Percentiles rank a stretch among this genome's conserved stretches.
phyloP scores from a whole-genome alignment of 2,329 filamentous ascomycete species.

The Shiraia bambusicola region DNA sequence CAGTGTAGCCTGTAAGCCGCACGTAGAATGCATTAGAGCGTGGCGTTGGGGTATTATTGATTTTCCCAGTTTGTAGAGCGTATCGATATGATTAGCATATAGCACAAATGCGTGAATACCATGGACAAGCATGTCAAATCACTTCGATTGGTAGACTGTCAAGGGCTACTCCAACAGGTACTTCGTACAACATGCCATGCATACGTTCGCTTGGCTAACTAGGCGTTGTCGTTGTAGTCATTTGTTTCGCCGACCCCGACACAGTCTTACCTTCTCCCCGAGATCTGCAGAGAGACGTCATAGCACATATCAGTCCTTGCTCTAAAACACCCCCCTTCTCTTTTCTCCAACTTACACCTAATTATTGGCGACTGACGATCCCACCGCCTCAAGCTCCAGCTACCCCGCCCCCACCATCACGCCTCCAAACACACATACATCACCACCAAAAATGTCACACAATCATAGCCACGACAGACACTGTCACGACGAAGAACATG shows the following conservation, averaged over 20 bases:
- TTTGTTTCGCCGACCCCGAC: background rate
- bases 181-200: no score
- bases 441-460: conserved; percentile 33
- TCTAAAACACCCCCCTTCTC: background rate
- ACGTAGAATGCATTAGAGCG: conserved; percentile 34
- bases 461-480: conserved; percentile 63
- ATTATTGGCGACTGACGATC: background rate
- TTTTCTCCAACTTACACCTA: background rate
- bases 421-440: conserved; percentile 8
- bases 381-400: conserved; percentile 13
- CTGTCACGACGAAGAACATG: conserved; percentile 21
- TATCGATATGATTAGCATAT: conserved; percentile 8
- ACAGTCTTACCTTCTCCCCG: conserved; percentile 3
- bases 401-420: conserved; percentile 35
- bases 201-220: no score
- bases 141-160: no score
- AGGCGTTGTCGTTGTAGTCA: no score
- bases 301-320: background rate
- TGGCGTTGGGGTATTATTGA: conserved; percentile 33
- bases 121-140: no score
- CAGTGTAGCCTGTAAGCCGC: conserved; percentile 8
- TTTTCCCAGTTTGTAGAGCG: conserved; percentile 4
- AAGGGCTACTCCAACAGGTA: no score
- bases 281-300: conserved; percentile 6
- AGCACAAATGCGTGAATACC: conserved; percentile 2